Base-by-base conservation (phyloP, 1,284 basidiomycete species). In the Cystobasidium pallidum region DNA sequence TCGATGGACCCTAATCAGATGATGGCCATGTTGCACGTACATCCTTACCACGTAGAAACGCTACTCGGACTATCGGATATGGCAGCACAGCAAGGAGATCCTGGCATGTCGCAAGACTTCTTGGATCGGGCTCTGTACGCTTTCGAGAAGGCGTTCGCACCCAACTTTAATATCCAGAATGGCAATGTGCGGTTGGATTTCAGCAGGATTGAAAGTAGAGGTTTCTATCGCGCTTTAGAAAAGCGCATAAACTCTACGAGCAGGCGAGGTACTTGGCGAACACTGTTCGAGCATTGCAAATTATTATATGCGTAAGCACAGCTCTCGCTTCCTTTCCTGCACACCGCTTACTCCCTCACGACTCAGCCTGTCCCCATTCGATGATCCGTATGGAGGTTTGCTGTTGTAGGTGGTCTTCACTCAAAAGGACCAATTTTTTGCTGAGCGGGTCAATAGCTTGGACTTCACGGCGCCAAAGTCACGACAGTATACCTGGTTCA, bases 11-110 rank as follows among this genome's bases (percentile, higher is more conserved):
- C 83, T 43, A 84, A 84, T 75, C 79, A 81, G 73, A 78, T 85
- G 43, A 82, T 83, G 77, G 81, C 82, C 7, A 76, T 84, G 26
- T 76, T 85, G 26, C 82, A 82, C 58, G 81, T 83, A 2, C 81
- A 83, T 71, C 84, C 84, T 0, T 96, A 92, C 86, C 94, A 96
- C 77, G 90, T 89, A 1, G 94, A 97, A 80, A 94, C 93, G 0
- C 83, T 94, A 0, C 84, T 96, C 1, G 93, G 96, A 78, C 84
- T 95, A 28, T 88, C 90, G 47, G 84, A 83, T 61, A 81, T 79
- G 72, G 71, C 73, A 47, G 70, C 74, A 4, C 77, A 78, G 51
- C 78, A 80, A 54, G 78, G 76, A 26, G 78, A 80, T 51, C 74
- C 72, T 54, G 78, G 89, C 21, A 88, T 88, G 43, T 90, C 91